Evolutionary conservation across 2,329 filamentous ascomycete genomes (phyloP).

Genomic region (Myriosclerotinia duriaeana): DNA sequence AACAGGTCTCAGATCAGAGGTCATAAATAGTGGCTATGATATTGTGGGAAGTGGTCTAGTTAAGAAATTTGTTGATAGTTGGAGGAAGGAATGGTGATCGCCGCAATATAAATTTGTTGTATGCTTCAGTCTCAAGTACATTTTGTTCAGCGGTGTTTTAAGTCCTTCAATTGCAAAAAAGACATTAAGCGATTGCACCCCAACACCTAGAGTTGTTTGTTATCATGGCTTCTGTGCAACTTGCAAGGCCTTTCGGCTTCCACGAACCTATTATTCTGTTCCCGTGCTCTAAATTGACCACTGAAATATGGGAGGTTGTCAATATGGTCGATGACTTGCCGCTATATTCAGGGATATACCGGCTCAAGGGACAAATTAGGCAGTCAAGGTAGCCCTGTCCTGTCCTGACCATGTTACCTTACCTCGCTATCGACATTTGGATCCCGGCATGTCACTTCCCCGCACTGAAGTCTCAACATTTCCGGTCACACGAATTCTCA

Average conservation of each 20-base stretch:
- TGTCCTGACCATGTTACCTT: neutral
- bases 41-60: slow-evolving; percentile 45
- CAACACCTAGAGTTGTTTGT: neutral
- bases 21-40: slow-evolving; percentile 42
- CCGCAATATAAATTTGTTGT: neutral
- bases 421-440: neutral
- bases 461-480: neutral
- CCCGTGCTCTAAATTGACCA: neutral
- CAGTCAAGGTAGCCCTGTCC: neutral
- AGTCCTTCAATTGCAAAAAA: neutral
- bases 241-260: too few species aligned
- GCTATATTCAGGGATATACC: neutral
- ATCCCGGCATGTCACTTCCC: neutral
- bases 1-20: slow-evolving; percentile 33
- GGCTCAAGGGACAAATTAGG: neutral
- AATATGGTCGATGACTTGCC: neutral
- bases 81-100: slow-evolving; percentile 29
- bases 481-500: neutral
- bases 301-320: neutral
- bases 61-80: slow-evolving; percentile 43
- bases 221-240: neutral
- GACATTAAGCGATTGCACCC: neutral
- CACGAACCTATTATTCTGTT: neutral
- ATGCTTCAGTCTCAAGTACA: neutral
- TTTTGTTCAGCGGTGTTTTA: neutral